phyloP scores from a whole-genome alignment of 306 rosid genomes.

The Inga laurina region DNA sequence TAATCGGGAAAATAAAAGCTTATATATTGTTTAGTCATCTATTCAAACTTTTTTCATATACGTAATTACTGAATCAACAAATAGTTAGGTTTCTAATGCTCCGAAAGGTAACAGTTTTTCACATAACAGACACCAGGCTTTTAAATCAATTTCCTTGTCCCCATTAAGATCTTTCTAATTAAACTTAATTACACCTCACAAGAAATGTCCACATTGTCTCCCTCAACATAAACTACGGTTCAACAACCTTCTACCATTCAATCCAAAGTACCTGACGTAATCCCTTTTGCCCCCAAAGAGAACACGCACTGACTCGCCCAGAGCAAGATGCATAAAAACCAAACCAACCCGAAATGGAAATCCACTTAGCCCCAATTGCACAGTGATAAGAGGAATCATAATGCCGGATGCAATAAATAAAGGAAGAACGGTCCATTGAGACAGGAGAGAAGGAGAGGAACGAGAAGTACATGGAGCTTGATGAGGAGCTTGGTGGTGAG shows the following conservation, averaged over 20 bases:
- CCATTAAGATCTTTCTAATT: background rate
- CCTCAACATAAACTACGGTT: background rate
- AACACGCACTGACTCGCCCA: background rate
- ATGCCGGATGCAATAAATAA: background rate
- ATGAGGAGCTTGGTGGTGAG: constrained; percentile 87
- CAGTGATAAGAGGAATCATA: background rate
- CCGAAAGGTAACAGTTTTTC: background rate
- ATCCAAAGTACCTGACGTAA: background rate
- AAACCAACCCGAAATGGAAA: background rate
- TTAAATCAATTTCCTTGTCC: background rate
- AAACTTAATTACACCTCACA: background rate
- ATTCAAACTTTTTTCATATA: background rate
- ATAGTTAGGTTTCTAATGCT: background rate
- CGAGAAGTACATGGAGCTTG: constrained; percentile 55
- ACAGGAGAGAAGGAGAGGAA: background rate
- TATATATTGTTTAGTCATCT: background rate
- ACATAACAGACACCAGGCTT: background rate
- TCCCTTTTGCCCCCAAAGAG: background rate
- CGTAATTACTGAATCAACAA: background rate
- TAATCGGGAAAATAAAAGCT: background rate
- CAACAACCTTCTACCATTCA: background rate
- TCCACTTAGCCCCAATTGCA: background rate
- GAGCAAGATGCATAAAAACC: background rate
- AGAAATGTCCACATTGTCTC: background rate
- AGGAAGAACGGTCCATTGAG: background rate